These are phyloP conservation scores for Kuraishia capsulata DNA, from an alignment of 805 yeast species.

Conservation along the genomic window DNA sequence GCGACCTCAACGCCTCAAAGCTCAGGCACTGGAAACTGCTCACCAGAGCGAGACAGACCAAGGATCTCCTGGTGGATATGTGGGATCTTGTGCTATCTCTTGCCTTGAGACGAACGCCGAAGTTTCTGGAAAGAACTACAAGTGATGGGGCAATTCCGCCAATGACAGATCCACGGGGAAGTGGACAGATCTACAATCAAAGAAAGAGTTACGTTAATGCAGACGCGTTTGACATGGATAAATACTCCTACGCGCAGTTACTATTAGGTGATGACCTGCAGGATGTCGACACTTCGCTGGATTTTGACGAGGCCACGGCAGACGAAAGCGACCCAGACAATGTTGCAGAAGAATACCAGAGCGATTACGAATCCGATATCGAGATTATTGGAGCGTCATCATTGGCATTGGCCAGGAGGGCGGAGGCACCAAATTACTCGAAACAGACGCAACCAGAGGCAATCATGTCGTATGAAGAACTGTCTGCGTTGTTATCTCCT, in stretches of 20 bases:
- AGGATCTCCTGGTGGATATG: background rate
- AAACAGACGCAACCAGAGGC: too few relatives aligned
- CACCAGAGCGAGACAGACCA: background rate
- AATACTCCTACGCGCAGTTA: background rate
- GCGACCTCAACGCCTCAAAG: background rate
- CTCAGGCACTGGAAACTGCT: background rate
- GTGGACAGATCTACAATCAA: too few relatives aligned
- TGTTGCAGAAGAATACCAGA: too few relatives aligned
- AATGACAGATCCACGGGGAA: too few relatives aligned
- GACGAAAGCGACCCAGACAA: too few relatives aligned
- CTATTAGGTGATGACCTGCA: background rate
- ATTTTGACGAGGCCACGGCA: too few relatives aligned
- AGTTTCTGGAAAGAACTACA: background rate
- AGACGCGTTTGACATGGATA: background rate
- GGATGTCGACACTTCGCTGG: background rate
- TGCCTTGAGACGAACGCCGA: background rate
- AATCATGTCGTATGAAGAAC: constrained; percentile 6
- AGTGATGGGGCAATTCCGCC: too few relatives aligned
- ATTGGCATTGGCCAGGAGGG: too few relatives aligned
- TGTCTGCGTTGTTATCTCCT: constrained; percentile 5
- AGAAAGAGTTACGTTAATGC: too few relatives aligned
- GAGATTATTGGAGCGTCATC: too few relatives aligned
- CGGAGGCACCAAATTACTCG: too few relatives aligned
- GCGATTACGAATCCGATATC: background rate
- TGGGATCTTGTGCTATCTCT: background rate